These are phyloP conservation scores for Rubus parviflorus DNA, from an alignment of 306 rosid genomes.

Conservation along the genomic window DNA sequence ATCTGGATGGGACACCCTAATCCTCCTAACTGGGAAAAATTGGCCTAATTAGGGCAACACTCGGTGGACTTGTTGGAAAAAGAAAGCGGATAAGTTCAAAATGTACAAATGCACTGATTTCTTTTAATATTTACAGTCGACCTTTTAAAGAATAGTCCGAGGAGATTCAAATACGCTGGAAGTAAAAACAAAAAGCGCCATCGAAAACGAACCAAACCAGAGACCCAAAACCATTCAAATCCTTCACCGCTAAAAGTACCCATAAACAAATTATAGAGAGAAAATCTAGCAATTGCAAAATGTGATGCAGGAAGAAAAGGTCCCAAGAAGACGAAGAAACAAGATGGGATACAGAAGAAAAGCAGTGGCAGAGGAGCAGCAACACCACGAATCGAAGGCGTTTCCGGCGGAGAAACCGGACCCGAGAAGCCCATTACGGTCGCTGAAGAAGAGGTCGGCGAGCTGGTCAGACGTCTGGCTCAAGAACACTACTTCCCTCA, in stretches of 20 bases:
- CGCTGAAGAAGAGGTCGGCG: slow-evolving; percentile 34
- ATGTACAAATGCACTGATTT: not conserved
- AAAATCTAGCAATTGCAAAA: not conserved
- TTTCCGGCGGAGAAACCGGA: slow-evolving; percentile 35
- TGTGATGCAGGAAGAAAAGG: not conserved
- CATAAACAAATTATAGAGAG: not conserved
- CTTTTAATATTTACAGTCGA: not conserved
- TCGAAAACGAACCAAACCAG: slow-evolving; percentile 6
- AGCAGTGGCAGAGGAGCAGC: slow-evolving; percentile 1
- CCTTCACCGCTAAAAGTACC: not conserved
- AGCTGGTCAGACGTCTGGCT: slow-evolving; percentile 75
- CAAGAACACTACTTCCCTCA: slow-evolving; percentile 52
- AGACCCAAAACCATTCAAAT: not conserved
- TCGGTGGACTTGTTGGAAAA: not conserved
- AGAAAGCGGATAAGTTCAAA: not conserved
- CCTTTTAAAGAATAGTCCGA: not conserved
- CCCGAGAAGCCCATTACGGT: slow-evolving; percentile 24
- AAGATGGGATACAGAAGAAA: slow-evolving; percentile 21
- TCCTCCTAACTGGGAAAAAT: too few relatives aligned
- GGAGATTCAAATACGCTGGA: not conserved
- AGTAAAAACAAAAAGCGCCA: slow-evolving; percentile 18
- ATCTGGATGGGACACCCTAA: not conserved
- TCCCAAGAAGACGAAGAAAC: not conserved
- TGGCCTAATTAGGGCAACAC: too few relatives aligned
- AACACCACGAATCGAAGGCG: slow-evolving; percentile 45